phyloP scores from a whole-genome alignment of 768 basidiomycete species.

The Podaxis sp. region DNA sequence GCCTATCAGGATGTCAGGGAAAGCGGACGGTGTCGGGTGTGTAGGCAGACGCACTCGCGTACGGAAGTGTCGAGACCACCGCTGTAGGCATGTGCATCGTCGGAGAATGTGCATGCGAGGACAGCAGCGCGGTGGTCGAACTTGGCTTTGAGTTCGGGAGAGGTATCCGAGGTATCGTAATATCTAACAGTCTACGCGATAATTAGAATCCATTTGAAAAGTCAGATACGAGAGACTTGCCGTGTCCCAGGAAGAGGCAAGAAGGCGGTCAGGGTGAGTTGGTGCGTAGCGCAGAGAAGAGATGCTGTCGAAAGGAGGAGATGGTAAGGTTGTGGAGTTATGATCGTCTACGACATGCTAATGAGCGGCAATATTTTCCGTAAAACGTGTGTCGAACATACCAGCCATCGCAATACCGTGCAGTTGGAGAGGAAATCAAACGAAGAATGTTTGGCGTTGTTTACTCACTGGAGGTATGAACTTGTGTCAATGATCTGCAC shows the following conservation, averaged over 20 bases:
- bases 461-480: too few species aligned
- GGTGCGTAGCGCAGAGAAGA: conserved; percentile 81
- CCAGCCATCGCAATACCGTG: not conserved
- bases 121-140: conserved; percentile 89
- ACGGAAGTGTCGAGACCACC: conserved; percentile 86
- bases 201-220: conserved; percentile 1
- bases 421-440: not conserved
- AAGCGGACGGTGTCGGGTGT: not conserved
- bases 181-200: conserved; percentile 31
- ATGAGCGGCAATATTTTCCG: not conserved
- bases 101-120: conserved; percentile 71
- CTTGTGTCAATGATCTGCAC: too few species aligned
- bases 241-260: conserved; percentile 91
- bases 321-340: conserved; percentile 16
- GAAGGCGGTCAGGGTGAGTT: conserved; percentile 66
- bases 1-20: conserved; percentile 35
- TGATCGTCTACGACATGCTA: not conserved
- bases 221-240: conserved; percentile 24
- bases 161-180: conserved; percentile 55
- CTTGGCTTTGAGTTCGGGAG: conserved; percentile 66
- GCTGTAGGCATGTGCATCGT: conserved; percentile 71
- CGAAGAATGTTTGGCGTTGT: not conserved
- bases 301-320: conserved; percentile 59
- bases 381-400: not conserved
- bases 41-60: conserved; percentile 54